Evolutionary conservation across 1,139 yeast genomes (phyloP).

Genomic region (Wickerhamomyces sp.): DNA sequence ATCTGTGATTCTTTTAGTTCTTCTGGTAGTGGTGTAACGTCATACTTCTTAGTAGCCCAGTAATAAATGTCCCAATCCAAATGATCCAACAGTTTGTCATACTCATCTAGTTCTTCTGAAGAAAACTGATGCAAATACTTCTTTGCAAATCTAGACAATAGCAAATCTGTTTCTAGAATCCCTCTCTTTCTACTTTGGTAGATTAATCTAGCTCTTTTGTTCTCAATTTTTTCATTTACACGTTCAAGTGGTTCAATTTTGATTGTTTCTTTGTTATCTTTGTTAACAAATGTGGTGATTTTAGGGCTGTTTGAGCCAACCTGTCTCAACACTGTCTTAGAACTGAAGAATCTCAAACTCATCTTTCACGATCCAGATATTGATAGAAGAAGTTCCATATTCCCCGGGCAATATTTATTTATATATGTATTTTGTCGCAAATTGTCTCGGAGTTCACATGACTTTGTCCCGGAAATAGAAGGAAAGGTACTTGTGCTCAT

Average conservation of each 20-base stretch:
- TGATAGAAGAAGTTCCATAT: no score
- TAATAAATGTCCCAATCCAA: conserved; percentile 98
- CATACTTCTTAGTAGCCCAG: conserved; percentile 89
- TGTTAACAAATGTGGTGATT: conserved; percentile 13
- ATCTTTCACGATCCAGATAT: neutral
- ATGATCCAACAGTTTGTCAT: conserved; percentile 81
- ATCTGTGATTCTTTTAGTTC: conserved; percentile 70
- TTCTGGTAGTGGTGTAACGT: conserved; percentile 81
- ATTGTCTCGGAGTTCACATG: no score
- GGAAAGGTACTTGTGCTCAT: no score
- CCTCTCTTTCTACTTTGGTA: conserved; percentile 97
- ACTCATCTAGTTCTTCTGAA: conserved; percentile 74
- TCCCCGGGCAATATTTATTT: no score
- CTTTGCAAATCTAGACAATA: conserved; percentile 82
- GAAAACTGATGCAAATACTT: conserved; percentile 56
- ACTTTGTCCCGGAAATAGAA: no score
- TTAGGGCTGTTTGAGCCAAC: conserved; percentile 16
- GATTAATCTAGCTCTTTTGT: conserved; percentile 77
- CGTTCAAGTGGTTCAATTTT: conserved; percentile 73
- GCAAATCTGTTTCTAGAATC: conserved; percentile 84
- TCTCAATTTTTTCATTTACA: conserved; percentile 66
- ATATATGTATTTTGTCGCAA: no score
- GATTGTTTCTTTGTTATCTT: conserved; percentile 16
- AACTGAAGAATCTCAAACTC: neutral
- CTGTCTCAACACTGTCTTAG: neutral